Evolutionary conservation across 768 basidiomycete species (phyloP), one percentile per base, ranked within the genome.

Genomic region (Thelephora ganbajun): DNA sequence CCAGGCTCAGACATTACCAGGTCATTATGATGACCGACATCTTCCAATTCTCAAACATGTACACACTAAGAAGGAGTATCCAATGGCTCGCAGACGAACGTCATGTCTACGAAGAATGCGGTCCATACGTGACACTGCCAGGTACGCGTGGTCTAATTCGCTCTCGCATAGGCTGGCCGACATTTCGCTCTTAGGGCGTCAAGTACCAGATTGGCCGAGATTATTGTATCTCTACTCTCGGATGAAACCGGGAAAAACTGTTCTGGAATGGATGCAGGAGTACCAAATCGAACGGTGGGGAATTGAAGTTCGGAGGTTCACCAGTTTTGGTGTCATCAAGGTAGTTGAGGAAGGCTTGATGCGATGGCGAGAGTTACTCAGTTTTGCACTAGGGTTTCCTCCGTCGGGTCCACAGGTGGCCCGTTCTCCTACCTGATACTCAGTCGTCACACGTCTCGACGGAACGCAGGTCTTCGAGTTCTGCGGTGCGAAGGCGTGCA

Each of bases 31-130:
- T 81, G 52, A 79, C 93, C 47, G 96, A 99, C 66, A 89, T 98
- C 39, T 99, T 99, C 61, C 93, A 96, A 61, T 94, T 84, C 62
- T 91, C 91, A 13, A 98, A 98, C 62, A 90, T 94, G 81, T 99
- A 99, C 60, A 91, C 90, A 0, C 70, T 92, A 22, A 77, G 84
- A 45, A 87, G 84, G 55, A 83, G 80, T 51, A 78, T 96, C 19
- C 81, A 90, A 55, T 89, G 84, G 75, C 76, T 96, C 33, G 89
- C 85, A 12, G 78, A 85, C 44, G 89, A 93, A 59, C 63, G 71
- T 3, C 83, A 89, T 57, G 88, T 97, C 43, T 79, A 78, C 48
- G 73, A 80, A 12, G 94, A 99, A 67, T 99, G 94, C 61, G 92
- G 88, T 3, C 76, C 82, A 2, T 99, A 98, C 59, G 88, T 92